Evolutionary conservation across 2,329 filamentous ascomycete genomes (phyloP), one percentile per base, ranked within the genome.

Genomic region (Beauveria scarabaeidicola): DNA sequence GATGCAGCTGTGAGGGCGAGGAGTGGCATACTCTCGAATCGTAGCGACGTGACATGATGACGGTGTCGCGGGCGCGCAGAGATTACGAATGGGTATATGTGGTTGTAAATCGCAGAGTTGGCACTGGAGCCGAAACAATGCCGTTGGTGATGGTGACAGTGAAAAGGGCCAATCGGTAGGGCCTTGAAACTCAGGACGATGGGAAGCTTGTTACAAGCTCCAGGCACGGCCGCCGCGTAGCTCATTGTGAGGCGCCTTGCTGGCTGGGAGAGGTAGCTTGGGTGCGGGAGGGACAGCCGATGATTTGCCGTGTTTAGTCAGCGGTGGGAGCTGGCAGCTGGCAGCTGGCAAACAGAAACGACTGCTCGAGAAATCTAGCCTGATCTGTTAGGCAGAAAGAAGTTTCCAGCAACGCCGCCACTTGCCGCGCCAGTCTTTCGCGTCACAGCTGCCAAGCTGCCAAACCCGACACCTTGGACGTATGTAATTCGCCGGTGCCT

Each of bases 41-140:
- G 81, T 97, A 97, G 81, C 92, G 88, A 80, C 92, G 89, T 76
- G 92, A 96, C 92, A 97, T 97, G 76, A 44, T 55, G 68, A 81
- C 29, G 23, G 29, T 41, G 41, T 52, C 48, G 40, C 56, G 19
- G 21, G 29, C 1, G 56, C 48, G 27, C 36, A 21, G 13, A 27
- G 27, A 40, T 40, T 52, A 32, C 10, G 11, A 23, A 44, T 47
- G n/a, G 40, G 23, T 13, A 19, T 43, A 15, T 46, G 4, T 46
- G n/a, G 21, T 7, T 27, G n/a, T 25, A 10, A 27, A 44, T 52
- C 11, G 27, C 25, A 23, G 21, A 25, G 8, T 9, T 11, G 9
- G 9, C 8, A 13, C 38, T 38, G 29, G 11, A 50, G 19, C 41
- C n/a, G 27, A 52, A 47, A 19, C 38, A 21, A 40, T 38, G 41